Evolutionary conservation across 345 rosid species (phyloP).

Genomic region (Gossypium mustelinum): DNA sequence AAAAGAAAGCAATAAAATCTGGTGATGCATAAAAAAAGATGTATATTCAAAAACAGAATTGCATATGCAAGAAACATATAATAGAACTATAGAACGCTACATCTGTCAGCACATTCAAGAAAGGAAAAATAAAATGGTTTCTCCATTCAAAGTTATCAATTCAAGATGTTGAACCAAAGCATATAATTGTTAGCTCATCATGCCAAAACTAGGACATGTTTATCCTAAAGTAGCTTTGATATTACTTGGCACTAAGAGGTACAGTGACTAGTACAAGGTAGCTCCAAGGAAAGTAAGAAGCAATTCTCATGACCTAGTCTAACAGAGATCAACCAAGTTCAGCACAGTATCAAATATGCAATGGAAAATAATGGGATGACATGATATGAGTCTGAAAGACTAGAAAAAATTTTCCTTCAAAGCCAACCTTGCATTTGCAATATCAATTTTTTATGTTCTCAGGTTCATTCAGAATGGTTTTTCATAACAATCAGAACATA

Average conservation of each 20-base stretch:
- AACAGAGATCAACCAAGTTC: not conserved
- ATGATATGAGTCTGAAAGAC: not conserved
- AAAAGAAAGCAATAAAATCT: not conserved
- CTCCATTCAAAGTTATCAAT: not conserved
- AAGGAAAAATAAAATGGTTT: not conserved
- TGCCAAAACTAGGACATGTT: not conserved
- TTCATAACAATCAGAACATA: not conserved
- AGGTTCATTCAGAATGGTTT: not conserved
- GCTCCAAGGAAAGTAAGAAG: not conserved
- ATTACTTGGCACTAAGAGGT: not conserved
- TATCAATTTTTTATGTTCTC: not conserved
- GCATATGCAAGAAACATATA: not conserved
- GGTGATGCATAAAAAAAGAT: not conserved
- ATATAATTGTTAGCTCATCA: not conserved
- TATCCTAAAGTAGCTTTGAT: not conserved
- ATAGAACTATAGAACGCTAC: not conserved
- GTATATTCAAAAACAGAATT: not conserved
- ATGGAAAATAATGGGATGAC: not conserved
- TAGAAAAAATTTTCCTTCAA: not conserved
- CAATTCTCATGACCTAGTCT: not conserved
- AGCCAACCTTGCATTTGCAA: not conserved
- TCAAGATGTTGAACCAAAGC: not conserved
- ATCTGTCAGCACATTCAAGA: not conserved
- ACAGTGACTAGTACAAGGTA: not conserved
- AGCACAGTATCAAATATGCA: not conserved